Percentiles rank a stretch among this genome's conserved stretches.
These are phyloP conservation scores for Psilocybe azurescens DNA, from an alignment of 768 basidiomycete species.

Conservation along the genomic window DNA sequence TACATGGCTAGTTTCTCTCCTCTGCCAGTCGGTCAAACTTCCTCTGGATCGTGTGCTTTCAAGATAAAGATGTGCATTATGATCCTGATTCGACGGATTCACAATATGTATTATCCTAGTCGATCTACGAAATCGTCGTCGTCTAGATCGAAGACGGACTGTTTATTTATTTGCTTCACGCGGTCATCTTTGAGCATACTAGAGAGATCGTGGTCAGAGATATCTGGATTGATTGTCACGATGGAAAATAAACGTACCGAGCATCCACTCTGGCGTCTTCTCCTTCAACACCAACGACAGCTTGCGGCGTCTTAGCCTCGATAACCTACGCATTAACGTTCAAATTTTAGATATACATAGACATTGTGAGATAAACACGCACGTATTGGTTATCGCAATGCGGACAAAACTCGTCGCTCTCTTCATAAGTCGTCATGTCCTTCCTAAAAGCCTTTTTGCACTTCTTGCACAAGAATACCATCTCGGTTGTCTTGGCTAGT, in stretches of 20 bases:
- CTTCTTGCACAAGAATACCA: constrained; percentile 53
- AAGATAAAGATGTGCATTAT: too few relatives aligned
- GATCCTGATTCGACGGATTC: background rate
- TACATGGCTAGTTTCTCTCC: background rate
- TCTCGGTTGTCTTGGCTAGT: constrained; percentile 77
- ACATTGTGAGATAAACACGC: constrained; percentile 33
- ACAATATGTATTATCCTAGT: constrained; percentile 40
- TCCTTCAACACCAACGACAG: constrained; percentile 85
- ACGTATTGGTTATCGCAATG: constrained; percentile 99
- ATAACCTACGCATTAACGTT: constrained; percentile 63
- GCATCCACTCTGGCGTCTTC: constrained; percentile 90
- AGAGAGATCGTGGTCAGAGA: constrained; percentile 10
- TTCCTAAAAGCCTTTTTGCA: constrained; percentile 94
- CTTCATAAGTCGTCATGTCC: constrained; percentile 91
- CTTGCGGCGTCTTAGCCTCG: constrained; percentile 90
- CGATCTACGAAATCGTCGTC: constrained; percentile 52
- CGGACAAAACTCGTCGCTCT: constrained; percentile 98
- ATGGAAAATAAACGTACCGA: constrained; percentile 54
- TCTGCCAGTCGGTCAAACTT: background rate
- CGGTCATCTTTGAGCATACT: constrained; percentile 95
- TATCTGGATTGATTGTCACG: background rate
- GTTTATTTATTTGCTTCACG: constrained; percentile 53
- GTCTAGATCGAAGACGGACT: constrained; percentile 51
- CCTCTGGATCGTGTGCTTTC: too few relatives aligned
- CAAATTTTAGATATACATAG: background rate